Base-by-base conservation (phyloP, 2,329 filamentous ascomycete genomes). In the Cladophialophora exuberans region DNA sequence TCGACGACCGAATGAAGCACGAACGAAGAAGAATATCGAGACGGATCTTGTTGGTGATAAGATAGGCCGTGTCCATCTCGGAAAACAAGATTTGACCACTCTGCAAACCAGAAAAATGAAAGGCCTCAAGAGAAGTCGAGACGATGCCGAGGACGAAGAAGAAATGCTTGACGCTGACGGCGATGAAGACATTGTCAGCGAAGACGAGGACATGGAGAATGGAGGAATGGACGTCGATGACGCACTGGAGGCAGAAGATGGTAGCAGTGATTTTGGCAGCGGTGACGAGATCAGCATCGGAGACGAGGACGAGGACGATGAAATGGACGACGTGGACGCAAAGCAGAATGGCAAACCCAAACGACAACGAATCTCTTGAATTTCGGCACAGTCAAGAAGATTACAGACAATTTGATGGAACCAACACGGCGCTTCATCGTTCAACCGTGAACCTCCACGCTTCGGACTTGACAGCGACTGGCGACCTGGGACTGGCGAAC, bases 21-120 rank as follows among this genome's bases (percentile, higher is more conserved):
- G 75, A 74, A 87, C 87, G 59, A 97, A 96, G 87, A 99, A 99
- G 87, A 99, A 99, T 73, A 87, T 99, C 65, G 83, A 85, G 51
- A 95, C 89, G 54, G 92, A 97, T 72, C 75, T 86, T 38, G 90
- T 99, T 76, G 94, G 94, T 70, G 94, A 99, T 75, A 97, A 97
- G 86, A 81, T 97, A 62, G 94, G 93, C 61, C 86, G 91, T 65
- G 88, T 99, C 61, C 94, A 99, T 72, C 75, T 96, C 57, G 90
- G 89, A 68, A 90, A 87, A 77, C 91, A 97, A 75, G 91, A 99
- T 75, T 81, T 99, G 56, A 81, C 79, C 69, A 83, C 88, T 66
- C 74, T 99, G 73, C 94, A 99, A 79, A 95, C 92, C 49, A 86
- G 94, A 69, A 99, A 99, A 84, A 97, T 99, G 92, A 99, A 99